Percentiles rank a stretch among this genome's conserved stretches.
Evolutionary conservation across 1,284 basidiomycete species (phyloP).

Genomic region (Fistulina hepatica): DNA sequence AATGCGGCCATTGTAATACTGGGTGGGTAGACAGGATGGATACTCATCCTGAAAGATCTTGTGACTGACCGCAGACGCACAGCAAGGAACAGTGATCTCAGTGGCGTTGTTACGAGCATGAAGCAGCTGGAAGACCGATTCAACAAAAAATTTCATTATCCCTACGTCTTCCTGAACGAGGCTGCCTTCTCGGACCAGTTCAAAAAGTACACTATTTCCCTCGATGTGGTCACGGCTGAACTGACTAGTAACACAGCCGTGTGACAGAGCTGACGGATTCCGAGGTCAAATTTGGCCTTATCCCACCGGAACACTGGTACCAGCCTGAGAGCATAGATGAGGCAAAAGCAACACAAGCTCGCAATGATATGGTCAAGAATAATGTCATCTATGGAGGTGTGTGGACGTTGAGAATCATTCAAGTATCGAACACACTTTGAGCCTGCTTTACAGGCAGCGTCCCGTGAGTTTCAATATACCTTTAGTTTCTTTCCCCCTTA

Average conservation of each 20-base stretch:
- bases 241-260: conserved; percentile 31
- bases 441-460: conserved; percentile 40
- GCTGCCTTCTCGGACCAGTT: conserved; percentile 69
- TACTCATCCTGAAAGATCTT: not conserved
- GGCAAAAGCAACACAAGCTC: conserved; percentile 56
- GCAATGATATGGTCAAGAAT: conserved; percentile 68
- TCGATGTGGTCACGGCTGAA: conserved; percentile 35
- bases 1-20: conserved; percentile 83
- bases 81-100: conserved; percentile 74
- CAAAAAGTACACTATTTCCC: conserved; percentile 41
- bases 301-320: conserved; percentile 74
- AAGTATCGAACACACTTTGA: conserved; percentile 2
- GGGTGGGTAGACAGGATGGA: conserved; percentile 21
- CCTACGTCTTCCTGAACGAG: conserved; percentile 84
- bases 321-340: conserved; percentile 84
- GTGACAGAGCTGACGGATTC: conserved; percentile 57
- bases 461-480: conserved; percentile 33
- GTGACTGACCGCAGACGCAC: not conserved
- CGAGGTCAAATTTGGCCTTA: conserved; percentile 70
- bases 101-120: conserved; percentile 61
- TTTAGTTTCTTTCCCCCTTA: conserved; percentile 8
- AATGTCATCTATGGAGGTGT: conserved; percentile 83
- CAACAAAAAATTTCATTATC: conserved; percentile 79
- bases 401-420: conserved; percentile 8
- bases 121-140: conserved; percentile 76